phyloP scores from a whole-genome alignment of 306 rosid species.

The Delonix regia region DNA sequence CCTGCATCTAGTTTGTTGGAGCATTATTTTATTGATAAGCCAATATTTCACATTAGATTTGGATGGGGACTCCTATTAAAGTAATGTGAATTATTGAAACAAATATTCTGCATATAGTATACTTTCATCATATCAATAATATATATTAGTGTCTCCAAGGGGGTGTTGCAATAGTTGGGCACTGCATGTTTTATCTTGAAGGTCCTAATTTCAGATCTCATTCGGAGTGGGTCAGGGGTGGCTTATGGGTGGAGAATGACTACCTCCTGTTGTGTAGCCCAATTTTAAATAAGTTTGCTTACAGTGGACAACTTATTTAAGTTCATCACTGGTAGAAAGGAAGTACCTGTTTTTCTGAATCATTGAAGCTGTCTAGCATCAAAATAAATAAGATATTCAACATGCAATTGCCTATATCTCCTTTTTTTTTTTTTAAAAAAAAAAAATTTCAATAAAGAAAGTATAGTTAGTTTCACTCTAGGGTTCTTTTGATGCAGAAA shows the following conservation, averaged over 20 bases:
- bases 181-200: neutral
- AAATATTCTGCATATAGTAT: neutral
- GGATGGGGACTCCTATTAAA: neutral
- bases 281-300: neutral
- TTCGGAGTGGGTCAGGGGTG: neutral
- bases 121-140: neutral
- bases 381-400: neutral
- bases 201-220: neutral
- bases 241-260: neutral
- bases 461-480: neutral
- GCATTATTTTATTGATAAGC: neutral
- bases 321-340: neutral
- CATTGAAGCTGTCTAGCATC: neutral
- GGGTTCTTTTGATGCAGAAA: slow-evolving; percentile 22
- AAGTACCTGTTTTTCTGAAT: neutral
- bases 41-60: slow-evolving; percentile 13
- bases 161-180: neutral
- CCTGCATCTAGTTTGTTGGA: slow-evolving; percentile 25
- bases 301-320: too few relatives aligned
- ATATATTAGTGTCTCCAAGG: slow-evolving; percentile 1
- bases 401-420: neutral
- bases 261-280: neutral
- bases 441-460: neutral
- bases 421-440: too few relatives aligned
- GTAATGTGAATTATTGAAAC: neutral